Percentiles rank a stretch among this genome's conserved stretches.
phyloP scores from a whole-genome alignment of 495 filamentous ascomycete genomes.

The Tetracladium setigerum region DNA sequence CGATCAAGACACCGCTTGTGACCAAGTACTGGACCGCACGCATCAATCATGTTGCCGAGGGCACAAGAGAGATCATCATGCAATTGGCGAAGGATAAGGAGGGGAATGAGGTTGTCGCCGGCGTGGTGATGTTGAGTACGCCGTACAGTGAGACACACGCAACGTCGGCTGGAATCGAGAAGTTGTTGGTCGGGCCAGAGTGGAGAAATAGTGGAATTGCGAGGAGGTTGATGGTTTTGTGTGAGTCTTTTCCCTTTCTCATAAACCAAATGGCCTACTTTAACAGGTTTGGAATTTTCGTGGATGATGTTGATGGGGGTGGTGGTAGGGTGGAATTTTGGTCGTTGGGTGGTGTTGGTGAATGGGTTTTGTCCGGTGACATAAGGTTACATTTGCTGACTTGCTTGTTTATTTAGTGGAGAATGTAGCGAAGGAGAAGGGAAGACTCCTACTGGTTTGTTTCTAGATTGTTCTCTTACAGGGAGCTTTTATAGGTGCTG shows the following conservation, averaged over 20 bases:
- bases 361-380: too few species aligned
- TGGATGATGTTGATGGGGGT: too few species aligned
- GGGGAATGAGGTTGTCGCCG: conserved; percentile 8
- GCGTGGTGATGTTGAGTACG: conserved; percentile 9
- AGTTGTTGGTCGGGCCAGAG: conserved; percentile 14
- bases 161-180: conserved; percentile 14
- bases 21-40: conserved; percentile 12
- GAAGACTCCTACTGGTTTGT: conserved; percentile 15
- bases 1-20: conserved; percentile 1
- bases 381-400: too few species aligned
- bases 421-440: conserved; percentile 6
- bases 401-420: background rate
- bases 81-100: background rate
- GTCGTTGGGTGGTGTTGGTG: too few species aligned
- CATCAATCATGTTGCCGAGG: background rate
- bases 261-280: too few species aligned
- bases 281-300: too few species aligned
- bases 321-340: too few species aligned
- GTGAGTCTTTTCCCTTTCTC: too few species aligned
- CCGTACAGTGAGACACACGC: conserved; percentile 8
- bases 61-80: conserved; percentile 10
- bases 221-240: conserved; percentile 10
- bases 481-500: background rate
- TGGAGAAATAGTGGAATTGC: conserved; percentile 10
- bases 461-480: background rate